Conservation (phyloP, 2,329 filamentous ascomycete species). For the Aspergillus amoenus region DNA sequence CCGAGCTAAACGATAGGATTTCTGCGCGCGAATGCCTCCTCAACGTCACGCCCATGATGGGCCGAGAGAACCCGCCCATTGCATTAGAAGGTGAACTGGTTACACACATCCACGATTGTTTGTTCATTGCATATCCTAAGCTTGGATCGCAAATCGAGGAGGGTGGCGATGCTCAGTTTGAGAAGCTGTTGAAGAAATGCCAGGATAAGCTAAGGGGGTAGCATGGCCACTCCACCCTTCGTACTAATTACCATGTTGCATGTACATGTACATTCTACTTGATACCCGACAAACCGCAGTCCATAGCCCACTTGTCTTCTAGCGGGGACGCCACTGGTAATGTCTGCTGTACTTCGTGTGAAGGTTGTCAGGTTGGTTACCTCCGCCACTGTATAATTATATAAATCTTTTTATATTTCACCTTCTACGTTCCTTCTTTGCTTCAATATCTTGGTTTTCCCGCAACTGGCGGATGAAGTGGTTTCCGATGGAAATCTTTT, state of each 20-base stretch:
- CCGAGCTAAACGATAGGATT: conserved; percentile 43
- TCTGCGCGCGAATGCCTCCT: conserved; percentile 50
- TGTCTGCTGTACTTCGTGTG: not conserved
- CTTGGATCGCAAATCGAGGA: conserved; percentile 39
- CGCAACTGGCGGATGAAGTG: too few species aligned
- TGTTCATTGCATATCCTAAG: conserved; percentile 55
- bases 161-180: conserved; percentile 17
- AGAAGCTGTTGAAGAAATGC: conserved; percentile 26
- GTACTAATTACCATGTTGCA: not conserved
- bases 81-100: conserved; percentile 46
- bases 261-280: not conserved
- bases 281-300: not conserved
- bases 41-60: conserved; percentile 61
- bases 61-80: conserved; percentile 54
- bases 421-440: too few species aligned
- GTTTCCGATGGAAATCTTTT: too few species aligned
- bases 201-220: conserved; percentile 11
- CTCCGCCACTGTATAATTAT: not conserved
- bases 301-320: not conserved
- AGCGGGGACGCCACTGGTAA: not conserved
- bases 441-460: too few species aligned
- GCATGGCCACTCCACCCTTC: not conserved
- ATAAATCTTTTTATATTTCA: too few species aligned
- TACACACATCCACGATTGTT: conserved; percentile 53
- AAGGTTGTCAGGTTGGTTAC: not conserved